Conservation (phyloP, 345 rosid genomes). For the Pugionium cornutum region DNA sequence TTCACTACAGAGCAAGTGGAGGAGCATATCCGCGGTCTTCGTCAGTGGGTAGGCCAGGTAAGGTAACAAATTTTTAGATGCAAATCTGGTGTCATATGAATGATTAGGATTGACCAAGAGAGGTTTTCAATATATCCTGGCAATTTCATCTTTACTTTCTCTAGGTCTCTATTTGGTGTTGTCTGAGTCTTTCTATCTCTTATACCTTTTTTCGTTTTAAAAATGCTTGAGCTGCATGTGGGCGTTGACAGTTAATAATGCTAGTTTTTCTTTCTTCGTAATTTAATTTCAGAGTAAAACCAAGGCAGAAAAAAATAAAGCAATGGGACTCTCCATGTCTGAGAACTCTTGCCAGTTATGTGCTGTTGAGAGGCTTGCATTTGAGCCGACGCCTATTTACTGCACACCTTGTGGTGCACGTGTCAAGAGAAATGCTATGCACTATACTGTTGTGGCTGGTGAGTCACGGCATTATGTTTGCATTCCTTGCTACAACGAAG, state of each 20-base stretch:
- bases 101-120: slow-evolving; percentile 15
- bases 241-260: slow-evolving; percentile 10
- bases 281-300: slow-evolving; percentile 72
- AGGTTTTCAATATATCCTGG: slow-evolving; percentile 12
- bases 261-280: slow-evolving; percentile 27
- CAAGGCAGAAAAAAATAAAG: slow-evolving; percentile 95
- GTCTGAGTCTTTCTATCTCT: slow-evolving; percentile 14
- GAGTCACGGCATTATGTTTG: slow-evolving; percentile 92
- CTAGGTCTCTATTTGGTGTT: slow-evolving; percentile 19
- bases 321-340: slow-evolving; percentile 94
- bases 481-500: slow-evolving; percentile 91
- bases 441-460: slow-evolving; percentile 83
- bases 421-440: slow-evolving; percentile 94
- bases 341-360: slow-evolving; percentile 98
- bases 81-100: slow-evolving; percentile 31
- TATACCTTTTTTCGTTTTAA: neutral
- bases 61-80: slow-evolving; percentile 8
- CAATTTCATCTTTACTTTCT: slow-evolving; percentile 3
- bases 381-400: slow-evolving; percentile 97
- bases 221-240: slow-evolving; percentile 9
- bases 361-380: slow-evolving; percentile 98
- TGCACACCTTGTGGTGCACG: slow-evolving; percentile 97
- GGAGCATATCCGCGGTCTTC: slow-evolving; percentile 86
- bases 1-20: slow-evolving; percentile 97
- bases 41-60: slow-evolving; percentile 99